These are phyloP conservation scores for Kwoniella pini DNA, from an alignment of 768 basidiomycete genomes.

Conservation along the genomic window DNA sequence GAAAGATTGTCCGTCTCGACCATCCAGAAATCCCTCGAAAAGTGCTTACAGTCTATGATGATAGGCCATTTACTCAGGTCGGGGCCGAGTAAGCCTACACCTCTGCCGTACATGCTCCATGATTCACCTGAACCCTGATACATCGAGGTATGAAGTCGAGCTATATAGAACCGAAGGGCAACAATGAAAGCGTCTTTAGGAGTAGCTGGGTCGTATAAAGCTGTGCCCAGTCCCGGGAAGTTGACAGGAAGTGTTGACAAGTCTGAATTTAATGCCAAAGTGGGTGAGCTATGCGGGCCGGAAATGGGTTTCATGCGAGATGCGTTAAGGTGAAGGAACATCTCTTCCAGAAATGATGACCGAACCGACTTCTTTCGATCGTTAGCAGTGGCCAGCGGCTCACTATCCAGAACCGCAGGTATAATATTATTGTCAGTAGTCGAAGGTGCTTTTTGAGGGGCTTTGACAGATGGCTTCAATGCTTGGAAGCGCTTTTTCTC, in stretches of 20 bases:
- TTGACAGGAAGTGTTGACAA: not conserved
- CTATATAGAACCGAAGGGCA: conserved; percentile 33
- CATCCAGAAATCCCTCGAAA: conserved; percentile 25
- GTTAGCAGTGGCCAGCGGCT: not conserved
- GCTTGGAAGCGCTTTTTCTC: no score
- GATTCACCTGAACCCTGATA: conserved; percentile 27
- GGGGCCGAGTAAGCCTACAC: conserved; percentile 20
- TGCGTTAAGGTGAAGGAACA: conserved; percentile 14
- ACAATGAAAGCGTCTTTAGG: conserved; percentile 14
- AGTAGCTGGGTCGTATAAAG: conserved; percentile 4
- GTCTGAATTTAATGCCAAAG: not conserved
- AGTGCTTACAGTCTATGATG: conserved; percentile 12
- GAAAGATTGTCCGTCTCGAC: conserved; percentile 12
- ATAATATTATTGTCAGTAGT: no score
- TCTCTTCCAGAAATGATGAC: conserved; percentile 13
- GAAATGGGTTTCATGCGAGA: not conserved
- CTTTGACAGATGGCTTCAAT: no score
- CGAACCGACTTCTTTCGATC: conserved; percentile 11
- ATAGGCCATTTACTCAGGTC: conserved; percentile 31
- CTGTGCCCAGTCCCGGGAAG: conserved; percentile 23
- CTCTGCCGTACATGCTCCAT: conserved; percentile 25
- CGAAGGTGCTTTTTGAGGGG: no score
- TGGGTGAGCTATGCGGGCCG: not conserved
- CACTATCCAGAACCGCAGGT: not conserved
- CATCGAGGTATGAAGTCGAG: conserved; percentile 23